Evolutionary conservation across 1,284 basidiomycete genomes (phyloP).

Genomic region (Irpex rosettiformis): DNA sequence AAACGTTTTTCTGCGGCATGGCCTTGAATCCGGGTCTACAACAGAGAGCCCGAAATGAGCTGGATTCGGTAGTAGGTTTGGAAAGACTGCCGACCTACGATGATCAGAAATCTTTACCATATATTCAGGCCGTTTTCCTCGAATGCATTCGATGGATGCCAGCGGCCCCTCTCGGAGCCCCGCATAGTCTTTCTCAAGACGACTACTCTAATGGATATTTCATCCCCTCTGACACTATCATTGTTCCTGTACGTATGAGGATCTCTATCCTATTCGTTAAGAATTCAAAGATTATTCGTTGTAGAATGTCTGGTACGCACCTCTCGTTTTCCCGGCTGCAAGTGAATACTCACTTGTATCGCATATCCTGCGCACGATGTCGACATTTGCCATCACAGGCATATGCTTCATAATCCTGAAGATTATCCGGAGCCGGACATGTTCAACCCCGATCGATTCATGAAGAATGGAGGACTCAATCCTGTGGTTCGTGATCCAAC

Average conservation of each 20-base stretch:
- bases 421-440: slow-evolving; percentile 18
- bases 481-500: background rate
- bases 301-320: background rate
- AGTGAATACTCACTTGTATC: too few species aligned
- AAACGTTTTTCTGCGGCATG: slow-evolving; percentile 37
- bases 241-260: slow-evolving; percentile 19
- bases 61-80: slow-evolving; percentile 36
- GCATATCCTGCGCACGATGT: background rate
- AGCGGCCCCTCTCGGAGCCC: background rate
- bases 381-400: background rate
- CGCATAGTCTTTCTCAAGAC: background rate
- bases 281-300: background rate
- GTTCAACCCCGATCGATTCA: slow-evolving; percentile 26
- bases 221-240: background rate
- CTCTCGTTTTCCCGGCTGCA: background rate
- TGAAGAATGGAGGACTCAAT: slow-evolving; percentile 9
- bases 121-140: slow-evolving; percentile 34
- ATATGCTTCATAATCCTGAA: slow-evolving; percentile 22
- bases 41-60: slow-evolving; percentile 35
- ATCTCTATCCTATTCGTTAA: slow-evolving; percentile 1
- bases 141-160: slow-evolving; percentile 35
- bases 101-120: slow-evolving; percentile 16
- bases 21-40: slow-evolving; percentile 36
- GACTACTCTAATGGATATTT: background rate
- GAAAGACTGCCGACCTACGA: slow-evolving; percentile 41